Conservation (phyloP, 352 stramenopile species). For the Pythium sp. region DNA sequence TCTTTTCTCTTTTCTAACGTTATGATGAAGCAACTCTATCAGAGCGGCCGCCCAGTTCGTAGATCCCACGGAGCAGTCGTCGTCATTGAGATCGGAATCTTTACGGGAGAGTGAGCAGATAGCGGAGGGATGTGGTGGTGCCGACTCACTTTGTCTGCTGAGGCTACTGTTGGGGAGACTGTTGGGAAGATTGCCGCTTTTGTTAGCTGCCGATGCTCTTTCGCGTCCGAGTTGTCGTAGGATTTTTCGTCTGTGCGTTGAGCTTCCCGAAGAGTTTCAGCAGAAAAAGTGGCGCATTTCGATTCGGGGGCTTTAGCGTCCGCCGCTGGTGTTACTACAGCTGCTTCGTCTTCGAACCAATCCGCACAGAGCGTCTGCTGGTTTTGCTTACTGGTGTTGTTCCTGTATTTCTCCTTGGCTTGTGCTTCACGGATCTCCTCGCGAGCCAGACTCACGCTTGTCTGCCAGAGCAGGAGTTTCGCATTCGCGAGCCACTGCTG, state of each 20-base stretch:
- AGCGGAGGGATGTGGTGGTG: constrained; percentile 12
- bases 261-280: neutral
- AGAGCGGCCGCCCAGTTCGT: constrained; percentile 9
- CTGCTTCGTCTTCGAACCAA: constrained; percentile 30
- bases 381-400: neutral
- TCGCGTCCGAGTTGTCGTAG: neutral
- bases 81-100: neutral
- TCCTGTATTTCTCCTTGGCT: constrained; percentile 24
- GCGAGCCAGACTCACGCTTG: constrained; percentile 42
- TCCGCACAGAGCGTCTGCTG: constrained; percentile 25
- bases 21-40: too few species aligned
- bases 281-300: neutral
- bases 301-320: neutral
- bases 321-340: neutral
- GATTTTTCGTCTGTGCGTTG: neutral
- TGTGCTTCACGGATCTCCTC: constrained; percentile 40
- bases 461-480: constrained; percentile 66
- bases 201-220: neutral
- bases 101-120: neutral
- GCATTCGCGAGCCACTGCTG: constrained; percentile 42
- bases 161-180: neutral
- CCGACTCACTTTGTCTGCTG: constrained; percentile 5
- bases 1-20: too few species aligned
- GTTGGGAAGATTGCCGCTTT: neutral
- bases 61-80: constrained; percentile 11